Evolutionary conservation across 1,139 yeast genomes (phyloP), one percentile per base, ranked within the genome.

Genomic region (Schwanniomyces etchellsii): DNA sequence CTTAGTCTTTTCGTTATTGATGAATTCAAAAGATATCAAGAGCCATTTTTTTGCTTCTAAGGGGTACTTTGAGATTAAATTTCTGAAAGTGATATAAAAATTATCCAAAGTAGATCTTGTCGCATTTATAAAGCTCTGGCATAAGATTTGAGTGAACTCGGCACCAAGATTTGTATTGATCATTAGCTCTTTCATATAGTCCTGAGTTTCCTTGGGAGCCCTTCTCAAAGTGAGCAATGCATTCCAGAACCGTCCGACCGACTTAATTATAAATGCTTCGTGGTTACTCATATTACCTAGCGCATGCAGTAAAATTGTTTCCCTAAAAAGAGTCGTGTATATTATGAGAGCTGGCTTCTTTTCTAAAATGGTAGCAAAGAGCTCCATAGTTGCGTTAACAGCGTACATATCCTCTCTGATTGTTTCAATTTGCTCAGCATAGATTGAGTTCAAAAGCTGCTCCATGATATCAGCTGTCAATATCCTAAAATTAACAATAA

Each of bases 191-290:
- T 55, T 54, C 0, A 73, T 45, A 1, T 40, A 34, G 2, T 55
- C 59, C 15, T 69, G 69, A 38, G 79, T 84, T 13, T 60, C 57
- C 16, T 58, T 52, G 3, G 60, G 56, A 3, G 84, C 84, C 38
- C 64, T 65, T 42, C 72, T 73, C 42, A 79, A 59, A 17, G 66
- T 57, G 2, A 83, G 46, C 9, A 81, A 50, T 18, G 65, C 62
- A 3, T 63, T 60, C 94, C 94, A 85, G 44, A 85, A 84, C 38
- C 71, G 69, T 33, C 74, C 64, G 0, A 75, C 64, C 0, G 86
- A 65, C 37, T 75, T 74, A 26, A 85, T 55, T 2, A 84, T 73
- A 43, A 81, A 77, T 31, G 81, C 66, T 49, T 85, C 95, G 30
- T 69, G 68, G 0, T 77, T 67, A 5, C 55, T 45, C 26, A 84